phyloP scores from a whole-genome alignment of 208 protist species.

The Balamuthia mandrillaris region DNA sequence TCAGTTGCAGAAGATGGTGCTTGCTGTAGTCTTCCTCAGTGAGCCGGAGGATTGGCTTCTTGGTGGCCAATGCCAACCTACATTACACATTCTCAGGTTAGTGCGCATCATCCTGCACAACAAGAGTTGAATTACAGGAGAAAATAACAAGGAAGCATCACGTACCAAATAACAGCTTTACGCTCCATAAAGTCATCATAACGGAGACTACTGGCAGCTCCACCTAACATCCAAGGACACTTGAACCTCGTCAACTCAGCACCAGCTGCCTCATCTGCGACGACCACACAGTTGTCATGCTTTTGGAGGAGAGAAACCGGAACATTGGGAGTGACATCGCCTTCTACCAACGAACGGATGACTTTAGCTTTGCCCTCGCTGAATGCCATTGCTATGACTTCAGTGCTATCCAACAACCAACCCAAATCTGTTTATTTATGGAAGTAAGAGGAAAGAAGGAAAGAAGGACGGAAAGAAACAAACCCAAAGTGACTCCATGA shows the following conservation, averaged over 20 bases:
- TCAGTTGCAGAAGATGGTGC: slow-evolving; percentile 39
- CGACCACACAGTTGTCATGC: slow-evolving; percentile 45
- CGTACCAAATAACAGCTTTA: slow-evolving; percentile 63
- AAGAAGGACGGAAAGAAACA: not conserved
- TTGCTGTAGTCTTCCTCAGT: slow-evolving; percentile 52
- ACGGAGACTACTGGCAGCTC: not conserved
- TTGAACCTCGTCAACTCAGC: slow-evolving; percentile 1
- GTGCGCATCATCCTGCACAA: too few relatives aligned
- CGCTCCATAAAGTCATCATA: slow-evolving; percentile 41
- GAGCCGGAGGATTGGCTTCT: slow-evolving; percentile 63
- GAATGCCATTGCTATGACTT: slow-evolving; percentile 65
- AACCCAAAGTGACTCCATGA: not conserved
- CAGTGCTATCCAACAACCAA: slow-evolving; percentile 44
- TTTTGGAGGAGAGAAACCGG: slow-evolving; percentile 53
- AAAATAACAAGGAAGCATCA: too few relatives aligned
- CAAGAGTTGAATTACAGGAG: too few relatives aligned
- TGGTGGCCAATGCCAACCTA: too few relatives aligned
- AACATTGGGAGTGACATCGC: not conserved
- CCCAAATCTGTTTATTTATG: slow-evolving; percentile 51
- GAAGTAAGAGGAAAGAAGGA: not conserved
- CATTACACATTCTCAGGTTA: not conserved
- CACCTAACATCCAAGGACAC: slow-evolving; percentile 51
- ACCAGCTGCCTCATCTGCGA: slow-evolving; percentile 54
- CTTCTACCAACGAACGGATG: slow-evolving; percentile 54
- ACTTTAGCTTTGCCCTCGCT: slow-evolving; percentile 60